phyloP scores from a whole-genome alignment of 2,329 filamentous ascomycete genomes.

The Hymenoscyphus occultus region DNA sequence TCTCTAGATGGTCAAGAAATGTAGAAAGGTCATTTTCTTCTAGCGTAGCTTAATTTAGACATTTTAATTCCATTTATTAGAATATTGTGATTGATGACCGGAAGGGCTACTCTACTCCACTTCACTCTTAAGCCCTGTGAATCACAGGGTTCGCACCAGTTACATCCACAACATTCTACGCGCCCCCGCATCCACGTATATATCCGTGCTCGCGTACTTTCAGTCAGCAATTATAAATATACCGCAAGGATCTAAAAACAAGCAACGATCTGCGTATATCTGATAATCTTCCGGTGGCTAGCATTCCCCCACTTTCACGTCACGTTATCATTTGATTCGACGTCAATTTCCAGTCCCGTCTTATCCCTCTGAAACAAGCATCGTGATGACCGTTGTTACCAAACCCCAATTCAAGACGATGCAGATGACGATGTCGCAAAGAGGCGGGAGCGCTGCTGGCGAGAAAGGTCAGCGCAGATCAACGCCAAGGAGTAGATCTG shows the following conservation, averaged over 20 bases:
- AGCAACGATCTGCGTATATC: not conserved
- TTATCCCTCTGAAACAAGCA: not conserved
- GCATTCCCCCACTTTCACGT: not conserved
- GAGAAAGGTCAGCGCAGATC: not conserved
- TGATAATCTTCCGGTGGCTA: not conserved
- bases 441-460: not conserved
- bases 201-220: not conserved
- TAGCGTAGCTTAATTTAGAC: too few species aligned
- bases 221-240: not conserved
- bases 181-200: not conserved
- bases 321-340: not conserved
- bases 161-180: too few species aligned
- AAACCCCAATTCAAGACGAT: not conserved
- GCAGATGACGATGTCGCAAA: not conserved
- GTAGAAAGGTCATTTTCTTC: too few species aligned
- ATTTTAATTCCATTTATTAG: too few species aligned
- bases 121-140: not conserved
- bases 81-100: too few species aligned
- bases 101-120: too few species aligned
- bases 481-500: slow-evolving; percentile 4
- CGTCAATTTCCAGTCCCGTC: not conserved
- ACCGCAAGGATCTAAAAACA: not conserved
- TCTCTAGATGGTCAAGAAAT: too few species aligned
- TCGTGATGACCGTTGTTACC: not conserved
- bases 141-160: too few species aligned